Base-by-base conservation (phyloP, 352 stramenopile species). In the Globisporangium megalacanthum region DNA sequence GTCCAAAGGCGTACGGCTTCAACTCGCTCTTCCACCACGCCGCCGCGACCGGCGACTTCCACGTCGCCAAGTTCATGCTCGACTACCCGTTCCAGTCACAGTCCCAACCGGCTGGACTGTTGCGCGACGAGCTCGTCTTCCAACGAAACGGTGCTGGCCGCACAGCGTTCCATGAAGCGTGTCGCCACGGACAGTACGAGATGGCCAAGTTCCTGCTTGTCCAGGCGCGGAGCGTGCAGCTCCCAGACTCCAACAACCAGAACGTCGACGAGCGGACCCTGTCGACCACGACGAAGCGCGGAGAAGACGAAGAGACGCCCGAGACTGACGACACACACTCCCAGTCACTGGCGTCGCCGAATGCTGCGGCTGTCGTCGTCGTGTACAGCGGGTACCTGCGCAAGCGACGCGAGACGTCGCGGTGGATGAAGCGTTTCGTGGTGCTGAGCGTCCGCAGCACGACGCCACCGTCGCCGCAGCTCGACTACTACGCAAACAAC, bases 1-100 rank as follows among this genome's bases (percentile, higher is more conserved):
- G 74, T 2, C 83, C 82, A 3, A 66, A 68, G 2, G 56, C 62
- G 7, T 84, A 70, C 46, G 70, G 73, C 0, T 89, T 82, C 58
- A 89, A 91, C 58, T 79, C 80, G 42, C 59, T 93, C 6, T 85
- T 93, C 44, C 83, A 90, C 25, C 70, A 90, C 35, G 77, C 68
- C 11, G 79, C 83, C 3, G 66, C 65, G 11, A 79, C 75, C 41
- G 79, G 83, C 0, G 83, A 93, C 46, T 82, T 93, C 52, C 75
- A 93, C 48, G 80, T 91, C 1, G 70, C 88, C 60, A 85, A 88
- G 57, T 93, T 75, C 49, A 89, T 93, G 73, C 70, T 88, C 19
- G 64, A 73, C 22, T 64, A 75, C n/a, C n/a, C n/a, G n/a, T n/a
- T n/a, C n/a, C 52, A 41, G 4, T 17, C 22, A 14, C 6, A 11